Base-by-base conservation (phyloP, 306 rosid genomes). In the Quercus wislizeni region DNA sequence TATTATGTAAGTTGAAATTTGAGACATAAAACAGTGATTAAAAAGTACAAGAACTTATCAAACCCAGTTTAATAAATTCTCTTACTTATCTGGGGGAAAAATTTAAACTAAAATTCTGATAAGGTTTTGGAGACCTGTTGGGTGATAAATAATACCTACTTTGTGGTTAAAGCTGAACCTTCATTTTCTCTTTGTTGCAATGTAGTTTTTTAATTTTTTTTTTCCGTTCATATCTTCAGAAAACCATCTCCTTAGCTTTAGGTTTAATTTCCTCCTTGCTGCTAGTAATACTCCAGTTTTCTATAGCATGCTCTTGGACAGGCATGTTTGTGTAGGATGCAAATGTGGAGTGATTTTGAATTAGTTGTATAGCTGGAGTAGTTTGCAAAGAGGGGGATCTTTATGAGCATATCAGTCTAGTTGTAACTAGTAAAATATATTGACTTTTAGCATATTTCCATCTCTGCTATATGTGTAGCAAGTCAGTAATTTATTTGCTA, bases 61-160 rank as follows among this genome's bases (percentile, higher is more conserved):
- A 54, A 58, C 7, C 72, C 27, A n/a, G 17, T 35, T 8, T 35
- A 35, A 68, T 35, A 6, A 33, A 35, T 35, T 19, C 72, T 65
- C 71, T 9, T 68, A 19, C 51, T 19, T 33, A 5, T 23, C 65
- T n/a, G 15, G 4, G 65, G 12, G 10, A 67, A 67, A 19, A 33
- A 68, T 49, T 17, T 12, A 35, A 10, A 68, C 20, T 3, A 35
- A 35, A 35, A 35, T 49, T 12, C 17, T 3, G 20, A 17, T 18
- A 75, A 61, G 75, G 76, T 65, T 65, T 59, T 58, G 65, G 28
- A 51, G 17, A 56, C 25, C 55, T 51, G 63, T 74, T 55, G 74
- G 78, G 78, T 64, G 57, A 62, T 79, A 41, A 31, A 49, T 49
- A 49, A 49, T 15, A 46, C 55, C 71, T 49, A 49, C 54, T 49